phyloP scores from a whole-genome alignment of 371 early-diverging fungal species.

The Homolaphlyctis polyrhiza region DNA sequence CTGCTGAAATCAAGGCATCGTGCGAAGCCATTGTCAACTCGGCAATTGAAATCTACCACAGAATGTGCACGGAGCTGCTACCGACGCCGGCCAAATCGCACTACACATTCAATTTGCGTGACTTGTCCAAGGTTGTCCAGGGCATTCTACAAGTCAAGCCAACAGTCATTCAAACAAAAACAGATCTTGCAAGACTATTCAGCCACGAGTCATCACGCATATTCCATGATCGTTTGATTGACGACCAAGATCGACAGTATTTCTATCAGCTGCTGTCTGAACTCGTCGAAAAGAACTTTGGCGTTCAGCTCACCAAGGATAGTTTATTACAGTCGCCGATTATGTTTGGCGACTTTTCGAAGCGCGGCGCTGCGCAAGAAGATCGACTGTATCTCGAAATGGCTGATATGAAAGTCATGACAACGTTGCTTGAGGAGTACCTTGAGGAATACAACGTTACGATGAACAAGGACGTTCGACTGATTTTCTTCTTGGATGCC shows the following conservation, averaged over 20 bases:
- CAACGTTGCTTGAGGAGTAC: constrained; percentile 45
- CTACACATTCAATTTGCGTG: constrained; percentile 56
- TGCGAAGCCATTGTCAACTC: constrained; percentile 47
- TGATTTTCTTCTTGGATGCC: constrained; percentile 53
- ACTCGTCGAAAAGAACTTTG: constrained; percentile 46
- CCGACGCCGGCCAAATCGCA: constrained; percentile 60
- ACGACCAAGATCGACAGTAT: constrained; percentile 41
- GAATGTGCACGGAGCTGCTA: constrained; percentile 51
- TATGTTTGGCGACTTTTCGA: constrained; percentile 49
- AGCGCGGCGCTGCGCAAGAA: constrained; percentile 46
- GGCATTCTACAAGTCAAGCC: constrained; percentile 45
- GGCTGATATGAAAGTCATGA: constrained; percentile 44
- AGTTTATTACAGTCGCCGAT: constrained; percentile 33
- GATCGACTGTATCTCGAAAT: constrained; percentile 47
- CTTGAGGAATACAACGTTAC: constrained; percentile 55
- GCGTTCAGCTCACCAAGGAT: constrained; percentile 35
- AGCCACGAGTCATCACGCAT: constrained; percentile 50
- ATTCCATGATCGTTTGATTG: constrained; percentile 54
- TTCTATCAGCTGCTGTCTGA: constrained; percentile 45
- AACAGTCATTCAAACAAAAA: constrained; percentile 24
- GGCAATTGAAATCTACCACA: constrained; percentile 45
- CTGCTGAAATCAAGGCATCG: constrained; percentile 30
- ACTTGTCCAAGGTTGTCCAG: constrained; percentile 51
- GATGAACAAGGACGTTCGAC: constrained; percentile 40
- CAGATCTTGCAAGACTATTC: constrained; percentile 42